Evolutionary conservation across 768 basidiomycete genomes (phyloP).

Genomic region (Leucocoprinus sp.): DNA sequence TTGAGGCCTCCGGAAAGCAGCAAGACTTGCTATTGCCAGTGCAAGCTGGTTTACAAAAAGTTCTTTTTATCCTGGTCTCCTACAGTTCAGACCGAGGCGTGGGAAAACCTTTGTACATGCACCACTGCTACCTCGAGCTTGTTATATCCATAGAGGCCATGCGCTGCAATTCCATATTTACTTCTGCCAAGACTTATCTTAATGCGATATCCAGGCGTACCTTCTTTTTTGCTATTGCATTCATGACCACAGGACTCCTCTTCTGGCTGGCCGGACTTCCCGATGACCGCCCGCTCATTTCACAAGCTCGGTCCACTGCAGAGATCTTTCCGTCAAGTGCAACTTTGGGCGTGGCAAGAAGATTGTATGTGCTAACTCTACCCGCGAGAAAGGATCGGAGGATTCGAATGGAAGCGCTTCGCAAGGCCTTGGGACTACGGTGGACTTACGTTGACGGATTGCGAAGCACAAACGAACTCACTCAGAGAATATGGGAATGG

Average conservation of each 20-base stretch:
- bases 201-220: background rate
- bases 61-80: no score
- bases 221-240: background rate
- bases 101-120: no score
- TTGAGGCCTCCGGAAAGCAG: no score
- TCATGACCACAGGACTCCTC: background rate
- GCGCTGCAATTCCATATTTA: background rate
- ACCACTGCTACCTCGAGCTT: no score
- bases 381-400: conserved; percentile 47
- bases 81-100: no score
- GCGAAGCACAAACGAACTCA: conserved; percentile 27
- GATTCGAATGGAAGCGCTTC: conserved; percentile 47
- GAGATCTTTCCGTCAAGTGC: background rate
- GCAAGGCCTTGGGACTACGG: conserved; percentile 33
- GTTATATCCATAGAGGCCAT: background rate
- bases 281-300: background rate
- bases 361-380: conserved; percentile 54
- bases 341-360: conserved; percentile 30
- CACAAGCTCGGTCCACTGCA: background rate
- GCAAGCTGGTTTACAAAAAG: no score
- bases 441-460: conserved; percentile 52
- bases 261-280: background rate
- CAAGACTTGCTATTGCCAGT: no score
- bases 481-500: conserved; percentile 34
- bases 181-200: background rate